Evolutionary conservation across 2,329 filamentous ascomycete genomes (phyloP).

Genomic region (Apiospora rasikravindrae): DNA sequence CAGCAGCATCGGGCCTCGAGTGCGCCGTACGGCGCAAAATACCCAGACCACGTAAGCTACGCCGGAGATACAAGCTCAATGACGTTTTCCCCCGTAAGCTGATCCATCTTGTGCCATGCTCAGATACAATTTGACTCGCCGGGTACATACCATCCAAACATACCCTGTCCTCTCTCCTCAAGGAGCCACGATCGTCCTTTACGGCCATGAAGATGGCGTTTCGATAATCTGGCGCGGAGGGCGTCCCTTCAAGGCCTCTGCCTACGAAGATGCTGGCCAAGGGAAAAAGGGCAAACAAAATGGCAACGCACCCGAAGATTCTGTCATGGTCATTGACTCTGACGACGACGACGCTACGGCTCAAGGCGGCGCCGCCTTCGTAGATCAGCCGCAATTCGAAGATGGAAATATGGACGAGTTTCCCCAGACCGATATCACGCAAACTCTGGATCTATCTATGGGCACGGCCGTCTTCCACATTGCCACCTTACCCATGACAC

Average conservation of each 20-base stretch:
- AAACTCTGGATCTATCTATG: conserved; percentile 66
- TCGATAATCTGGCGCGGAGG: conserved; percentile 68
- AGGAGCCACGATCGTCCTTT: conserved; percentile 66
- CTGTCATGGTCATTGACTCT: conserved; percentile 67
- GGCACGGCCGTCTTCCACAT: conserved; percentile 61
- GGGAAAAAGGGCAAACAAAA: conserved; percentile 53
- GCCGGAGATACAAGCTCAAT: not conserved
- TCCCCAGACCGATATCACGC: conserved; percentile 60
- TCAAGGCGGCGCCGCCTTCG: conserved; percentile 38
- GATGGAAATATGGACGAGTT: conserved; percentile 53
- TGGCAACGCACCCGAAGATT: conserved; percentile 52
- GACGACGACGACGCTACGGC: conserved; percentile 58
- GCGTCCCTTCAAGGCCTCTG: conserved; percentile 57
- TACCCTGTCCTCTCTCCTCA: conserved; percentile 68
- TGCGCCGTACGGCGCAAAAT: conserved; percentile 44
- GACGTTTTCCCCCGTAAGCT: not conserved
- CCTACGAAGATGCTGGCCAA: conserved; percentile 39
- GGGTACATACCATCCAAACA: conserved; percentile 63
- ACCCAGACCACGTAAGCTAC: conserved; percentile 42
- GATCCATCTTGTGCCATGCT: conserved; percentile 23
- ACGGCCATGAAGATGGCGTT: conserved; percentile 67
- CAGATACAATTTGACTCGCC: conserved; percentile 64
- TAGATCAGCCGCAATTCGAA: conserved; percentile 65
- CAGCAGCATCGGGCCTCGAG: conserved; percentile 35
- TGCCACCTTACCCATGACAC: conserved; percentile 59